Percentiles rank a stretch among this genome's conserved stretches.
These are phyloP conservation scores for Tetracladium setigerum DNA, from an alignment of 495 filamentous ascomycete genomes.

Conservation along the genomic window DNA sequence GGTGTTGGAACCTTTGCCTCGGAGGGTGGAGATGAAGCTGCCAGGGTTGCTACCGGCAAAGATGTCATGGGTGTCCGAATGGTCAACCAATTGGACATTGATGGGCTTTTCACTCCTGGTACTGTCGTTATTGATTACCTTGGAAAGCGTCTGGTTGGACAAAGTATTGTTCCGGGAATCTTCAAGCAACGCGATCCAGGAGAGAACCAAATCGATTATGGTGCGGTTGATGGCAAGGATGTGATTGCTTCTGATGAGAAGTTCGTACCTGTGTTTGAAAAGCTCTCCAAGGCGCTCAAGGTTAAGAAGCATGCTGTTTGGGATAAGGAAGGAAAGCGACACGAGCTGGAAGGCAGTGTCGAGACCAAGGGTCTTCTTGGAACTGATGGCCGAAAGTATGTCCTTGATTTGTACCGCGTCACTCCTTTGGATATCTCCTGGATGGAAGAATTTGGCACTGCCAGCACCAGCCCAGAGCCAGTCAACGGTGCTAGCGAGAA, in stretches of 20 bases:
- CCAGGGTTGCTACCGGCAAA: conserved; percentile 92
- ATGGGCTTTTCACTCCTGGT: conserved; percentile 86
- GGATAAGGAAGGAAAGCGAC: conserved; percentile 89
- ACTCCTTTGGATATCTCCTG: conserved; percentile 87
- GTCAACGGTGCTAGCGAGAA: conserved; percentile 37
- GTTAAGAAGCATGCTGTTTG: conserved; percentile 96
- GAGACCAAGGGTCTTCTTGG: conserved; percentile 97
- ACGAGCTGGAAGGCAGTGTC: conserved; percentile 90
- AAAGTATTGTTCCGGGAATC: conserved; percentile 97
- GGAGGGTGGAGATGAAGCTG: conserved; percentile 96
- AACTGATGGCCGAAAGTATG: conserved; percentile 96
- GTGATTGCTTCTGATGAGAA: conserved; percentile 81
- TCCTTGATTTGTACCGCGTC: conserved; percentile 90
- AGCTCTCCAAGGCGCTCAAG: conserved; percentile 76
- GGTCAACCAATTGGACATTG: conserved; percentile 95
- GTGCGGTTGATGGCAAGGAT: conserved; percentile 95
- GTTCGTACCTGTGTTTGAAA: conserved; percentile 79
- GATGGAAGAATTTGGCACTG: conserved; percentile 61
- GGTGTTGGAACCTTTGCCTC: conserved; percentile 94
- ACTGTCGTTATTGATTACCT: conserved; percentile 97
- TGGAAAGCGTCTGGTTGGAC: conserved; percentile 92
- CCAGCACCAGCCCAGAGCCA: conserved; percentile 31
- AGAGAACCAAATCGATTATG: conserved; percentile 98
- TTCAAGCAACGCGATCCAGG: conserved; percentile 98
- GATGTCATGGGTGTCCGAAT: conserved; percentile 89